A percentile compares a stretch with the other conserved stretches of the same genome.
phyloP scores from a whole-genome alignment of 768 basidiomycete genomes.

The Kwoniella bestiolae region DNA sequence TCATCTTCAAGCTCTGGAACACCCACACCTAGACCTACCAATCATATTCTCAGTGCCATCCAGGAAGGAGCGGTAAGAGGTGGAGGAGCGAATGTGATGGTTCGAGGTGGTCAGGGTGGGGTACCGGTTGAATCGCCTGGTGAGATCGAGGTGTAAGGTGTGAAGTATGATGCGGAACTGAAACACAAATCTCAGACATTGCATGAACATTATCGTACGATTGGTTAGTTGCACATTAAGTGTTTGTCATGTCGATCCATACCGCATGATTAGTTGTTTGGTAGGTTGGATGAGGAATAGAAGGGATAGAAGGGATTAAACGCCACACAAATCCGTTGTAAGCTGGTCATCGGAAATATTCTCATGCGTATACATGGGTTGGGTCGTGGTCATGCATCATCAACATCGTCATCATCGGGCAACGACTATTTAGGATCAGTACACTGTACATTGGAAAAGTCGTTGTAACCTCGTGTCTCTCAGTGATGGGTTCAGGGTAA shows the following conservation, averaged over 20 bases:
- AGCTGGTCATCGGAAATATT: not conserved
- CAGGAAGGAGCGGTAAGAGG: slow-evolving; percentile 4
- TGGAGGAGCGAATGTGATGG: not conserved
- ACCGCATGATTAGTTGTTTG: not conserved
- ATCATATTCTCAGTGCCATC: not conserved
- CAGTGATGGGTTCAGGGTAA: not conserved
- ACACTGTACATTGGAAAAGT: too few relatives aligned
- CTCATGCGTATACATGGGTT: not conserved
- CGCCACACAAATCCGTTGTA: too few relatives aligned
- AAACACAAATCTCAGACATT: too few relatives aligned
- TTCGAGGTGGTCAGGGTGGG: not conserved
- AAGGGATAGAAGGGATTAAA: too few relatives aligned
- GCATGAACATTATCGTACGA: not conserved
- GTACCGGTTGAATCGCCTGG: slow-evolving; percentile 17
- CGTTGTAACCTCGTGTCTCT: not conserved
- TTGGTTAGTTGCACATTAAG: not conserved
- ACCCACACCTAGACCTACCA: slow-evolving; percentile 10
- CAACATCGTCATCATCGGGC: not conserved
- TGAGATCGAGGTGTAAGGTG: slow-evolving; percentile 2
- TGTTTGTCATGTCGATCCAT: not conserved
- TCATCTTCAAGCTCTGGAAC: slow-evolving; percentile 15
- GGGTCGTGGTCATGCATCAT: not conserved
- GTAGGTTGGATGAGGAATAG: not conserved
- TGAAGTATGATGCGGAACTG: too few relatives aligned
- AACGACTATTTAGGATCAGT: too few relatives aligned